Percentiles rank a stretch among this genome's conserved stretches.
phyloP scores from a whole-genome alignment of 768 basidiomycete genomes.

The Rossbeevera mucosa region DNA sequence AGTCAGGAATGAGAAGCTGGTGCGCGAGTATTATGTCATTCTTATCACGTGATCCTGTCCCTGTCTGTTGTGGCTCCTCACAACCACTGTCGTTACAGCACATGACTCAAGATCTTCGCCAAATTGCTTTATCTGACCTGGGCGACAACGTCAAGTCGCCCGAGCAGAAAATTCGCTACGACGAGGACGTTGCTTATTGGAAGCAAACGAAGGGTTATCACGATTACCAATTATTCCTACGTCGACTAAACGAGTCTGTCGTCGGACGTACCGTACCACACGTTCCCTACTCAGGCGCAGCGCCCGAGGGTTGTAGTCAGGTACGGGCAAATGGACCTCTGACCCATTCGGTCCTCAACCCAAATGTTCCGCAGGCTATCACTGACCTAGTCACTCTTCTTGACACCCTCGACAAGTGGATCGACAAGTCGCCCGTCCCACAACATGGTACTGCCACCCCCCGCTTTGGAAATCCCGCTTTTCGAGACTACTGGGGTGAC shows the following conservation, averaged over 20 bases:
- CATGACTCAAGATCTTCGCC: conserved; percentile 24
- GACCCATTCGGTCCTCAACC: neutral
- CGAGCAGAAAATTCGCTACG: conserved; percentile 59
- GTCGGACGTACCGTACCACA: conserved; percentile 51
- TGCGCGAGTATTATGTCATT: conserved; percentile 25
- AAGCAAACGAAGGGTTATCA: conserved; percentile 62
- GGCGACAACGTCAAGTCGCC: conserved; percentile 29
- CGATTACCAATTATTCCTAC: conserved; percentile 72
- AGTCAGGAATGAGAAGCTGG: conserved; percentile 2
- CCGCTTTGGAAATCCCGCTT: conserved; percentile 89
- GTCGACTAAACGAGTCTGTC: conserved; percentile 72
- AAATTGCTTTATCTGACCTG: conserved; percentile 25
- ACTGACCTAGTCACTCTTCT: conserved; percentile 51
- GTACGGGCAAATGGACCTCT: conserved; percentile 8
- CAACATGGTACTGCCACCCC: conserved; percentile 53
- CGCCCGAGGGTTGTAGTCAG: conserved; percentile 10
- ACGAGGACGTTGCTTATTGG: conserved; percentile 73
- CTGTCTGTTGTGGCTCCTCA: neutral
- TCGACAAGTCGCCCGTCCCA: conserved; percentile 72
- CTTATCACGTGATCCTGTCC: conserved; percentile 13
- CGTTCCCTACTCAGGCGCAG: conserved; percentile 1
- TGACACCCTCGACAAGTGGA: conserved; percentile 65
- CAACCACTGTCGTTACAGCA: neutral
- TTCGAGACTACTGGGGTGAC: conserved; percentile 72
- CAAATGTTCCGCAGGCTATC: conserved; percentile 39